phyloP scores from a whole-genome alignment of 2,329 filamentous ascomycete species.

The Trichophyton simii region DNA sequence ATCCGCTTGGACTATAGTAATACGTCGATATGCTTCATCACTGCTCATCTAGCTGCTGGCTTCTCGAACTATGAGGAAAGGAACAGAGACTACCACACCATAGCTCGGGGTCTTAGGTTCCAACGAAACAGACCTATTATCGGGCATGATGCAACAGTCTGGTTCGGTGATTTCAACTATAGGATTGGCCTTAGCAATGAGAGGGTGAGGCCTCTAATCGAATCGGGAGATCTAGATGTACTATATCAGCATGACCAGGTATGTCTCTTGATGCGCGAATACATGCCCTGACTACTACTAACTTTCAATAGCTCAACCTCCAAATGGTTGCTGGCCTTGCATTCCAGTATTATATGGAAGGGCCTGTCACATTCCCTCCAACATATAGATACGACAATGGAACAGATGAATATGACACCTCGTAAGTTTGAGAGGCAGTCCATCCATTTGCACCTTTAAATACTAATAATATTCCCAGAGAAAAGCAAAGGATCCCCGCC shows the following conservation, averaged over 20 bases:
- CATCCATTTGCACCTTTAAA: background rate
- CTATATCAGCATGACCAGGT: constrained; percentile 88
- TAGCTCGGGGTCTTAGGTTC: constrained; percentile 75
- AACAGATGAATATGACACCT: constrained; percentile 80
- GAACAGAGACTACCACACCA: constrained; percentile 84
- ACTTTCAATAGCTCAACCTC: constrained; percentile 56
- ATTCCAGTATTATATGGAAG: constrained; percentile 87
- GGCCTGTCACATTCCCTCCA: constrained; percentile 72
- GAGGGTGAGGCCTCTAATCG: constrained; percentile 60
- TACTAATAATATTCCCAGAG: constrained; percentile 40
- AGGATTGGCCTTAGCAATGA: constrained; percentile 77
- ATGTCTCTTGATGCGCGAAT: constrained; percentile 13
- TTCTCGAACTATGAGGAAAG: constrained; percentile 95
- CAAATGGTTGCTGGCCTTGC: constrained; percentile 89
- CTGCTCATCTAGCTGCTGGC: constrained; percentile 87
- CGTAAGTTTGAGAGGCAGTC: constrained; percentile 41
- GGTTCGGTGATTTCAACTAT: constrained; percentile 98
- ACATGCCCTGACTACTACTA: background rate
- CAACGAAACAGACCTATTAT: constrained; percentile 83
- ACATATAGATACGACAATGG: constrained; percentile 95
- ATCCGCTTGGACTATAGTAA: constrained; percentile 92
- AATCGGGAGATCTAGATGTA: constrained; percentile 58
- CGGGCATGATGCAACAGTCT: constrained; percentile 82
- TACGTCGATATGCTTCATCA: constrained; percentile 88
- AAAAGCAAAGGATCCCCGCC: constrained; percentile 87